Conservation (phyloP, 306 rosid genomes). For the Cicer yamashitae region DNA sequence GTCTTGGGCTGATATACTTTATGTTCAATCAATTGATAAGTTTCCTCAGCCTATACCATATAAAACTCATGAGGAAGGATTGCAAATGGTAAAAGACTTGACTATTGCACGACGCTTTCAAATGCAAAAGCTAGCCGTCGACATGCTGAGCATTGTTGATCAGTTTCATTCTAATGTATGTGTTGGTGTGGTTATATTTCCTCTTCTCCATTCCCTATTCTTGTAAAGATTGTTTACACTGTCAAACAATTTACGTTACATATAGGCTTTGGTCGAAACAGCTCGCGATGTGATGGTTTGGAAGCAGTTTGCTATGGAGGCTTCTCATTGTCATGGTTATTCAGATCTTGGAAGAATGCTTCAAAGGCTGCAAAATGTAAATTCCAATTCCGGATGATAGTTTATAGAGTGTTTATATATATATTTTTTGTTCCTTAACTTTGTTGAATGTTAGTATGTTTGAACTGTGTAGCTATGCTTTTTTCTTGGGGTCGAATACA, state of each 20-base stretch:
- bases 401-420: background rate
- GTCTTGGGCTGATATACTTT: slow-evolving; percentile 85
- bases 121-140: slow-evolving; percentile 75
- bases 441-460: background rate
- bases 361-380: slow-evolving; percentile 75
- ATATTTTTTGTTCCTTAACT: background rate
- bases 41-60: slow-evolving; percentile 77
- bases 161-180: slow-evolving; percentile 81
- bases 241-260: slow-evolving; percentile 9
- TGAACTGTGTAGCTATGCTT: no score
- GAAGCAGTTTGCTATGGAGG: slow-evolving; percentile 81
- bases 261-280: slow-evolving; percentile 75
- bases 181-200: slow-evolving; percentile 37
- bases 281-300: slow-evolving; percentile 65
- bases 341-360: slow-evolving; percentile 83
- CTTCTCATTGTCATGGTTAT: slow-evolving; percentile 67
- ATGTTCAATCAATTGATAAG: slow-evolving; percentile 68
- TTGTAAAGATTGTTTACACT: background rate
- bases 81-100: slow-evolving; percentile 75
- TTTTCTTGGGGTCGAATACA: no score
- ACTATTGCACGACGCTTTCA: slow-evolving; percentile 68
- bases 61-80: slow-evolving; percentile 68
- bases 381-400: slow-evolving; percentile 47
- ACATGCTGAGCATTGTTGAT: slow-evolving; percentile 74
- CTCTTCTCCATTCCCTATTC: slow-evolving; percentile 17